Evolutionary conservation across 2,329 filamentous ascomycete genomes (phyloP).

Genomic region (Exophiala sp.): DNA sequence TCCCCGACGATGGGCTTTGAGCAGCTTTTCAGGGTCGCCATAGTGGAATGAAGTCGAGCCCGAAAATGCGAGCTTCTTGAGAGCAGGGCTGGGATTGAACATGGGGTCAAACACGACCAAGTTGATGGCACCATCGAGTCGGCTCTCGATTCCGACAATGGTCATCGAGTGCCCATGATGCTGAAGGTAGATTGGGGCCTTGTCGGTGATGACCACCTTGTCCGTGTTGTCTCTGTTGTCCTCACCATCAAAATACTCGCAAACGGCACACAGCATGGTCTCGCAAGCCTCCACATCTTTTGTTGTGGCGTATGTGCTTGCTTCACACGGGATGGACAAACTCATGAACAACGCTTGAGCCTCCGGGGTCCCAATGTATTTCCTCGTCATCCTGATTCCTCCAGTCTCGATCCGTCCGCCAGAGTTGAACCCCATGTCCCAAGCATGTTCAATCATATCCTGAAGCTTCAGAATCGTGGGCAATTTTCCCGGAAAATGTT

Average conservation of each 20-base stretch:
- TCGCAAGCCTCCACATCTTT: conserved; percentile 46
- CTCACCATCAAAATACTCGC: conserved; percentile 62
- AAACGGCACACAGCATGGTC: conserved; percentile 60
- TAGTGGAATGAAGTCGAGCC: conserved; percentile 38
- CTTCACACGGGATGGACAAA: conserved; percentile 62
- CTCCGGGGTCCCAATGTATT: conserved; percentile 94
- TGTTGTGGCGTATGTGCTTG: conserved; percentile 52
- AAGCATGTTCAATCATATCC: conserved; percentile 77
- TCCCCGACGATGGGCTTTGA: conserved; percentile 70
- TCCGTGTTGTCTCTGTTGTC: conserved; percentile 43
- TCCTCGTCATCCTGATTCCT: conserved; percentile 78
- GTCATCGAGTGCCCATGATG: conserved; percentile 85
- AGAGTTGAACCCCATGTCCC: conserved; percentile 76
- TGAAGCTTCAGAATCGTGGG: conserved; percentile 79
- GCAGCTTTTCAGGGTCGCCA: conserved; percentile 47
- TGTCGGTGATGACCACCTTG: conserved; percentile 63
- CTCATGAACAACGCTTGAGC: conserved; percentile 71
- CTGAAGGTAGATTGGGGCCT: conserved; percentile 86
- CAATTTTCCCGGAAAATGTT: conserved; percentile 55
- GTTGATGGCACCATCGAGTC: conserved; percentile 55
- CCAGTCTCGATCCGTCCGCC: conserved; percentile 74
- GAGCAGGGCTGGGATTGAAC: conserved; percentile 61
- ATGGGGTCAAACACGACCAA: conserved; percentile 85
- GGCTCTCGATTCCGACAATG: conserved; percentile 75
- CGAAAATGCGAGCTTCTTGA: conserved; percentile 50